These are phyloP conservation scores for Pisolithus thermaeus DNA, from an alignment of 1,284 basidiomycete species.

Conservation along the genomic window DNA sequence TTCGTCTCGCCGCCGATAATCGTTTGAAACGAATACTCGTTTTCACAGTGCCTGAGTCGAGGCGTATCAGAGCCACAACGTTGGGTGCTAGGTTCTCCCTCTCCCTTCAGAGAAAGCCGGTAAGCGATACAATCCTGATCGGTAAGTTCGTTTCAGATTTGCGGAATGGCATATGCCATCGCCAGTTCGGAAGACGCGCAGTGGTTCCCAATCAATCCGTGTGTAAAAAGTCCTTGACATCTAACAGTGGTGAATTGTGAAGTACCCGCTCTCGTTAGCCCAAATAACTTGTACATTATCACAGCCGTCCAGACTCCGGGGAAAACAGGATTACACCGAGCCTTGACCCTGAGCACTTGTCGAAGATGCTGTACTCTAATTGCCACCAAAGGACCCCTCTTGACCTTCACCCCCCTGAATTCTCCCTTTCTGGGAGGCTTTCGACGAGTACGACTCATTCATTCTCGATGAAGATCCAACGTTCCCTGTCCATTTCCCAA, in stretches of 20 bases:
- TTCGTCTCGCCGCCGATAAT: slow-evolving; percentile 24
- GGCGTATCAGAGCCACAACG: neutral
- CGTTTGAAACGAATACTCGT: neutral
- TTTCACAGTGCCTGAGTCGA: neutral
- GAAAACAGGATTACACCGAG: no score
- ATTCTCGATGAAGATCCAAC: neutral
- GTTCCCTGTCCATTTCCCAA: neutral
- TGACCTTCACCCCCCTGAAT: neutral
- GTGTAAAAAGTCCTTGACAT: no score
- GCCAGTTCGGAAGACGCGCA: no score
- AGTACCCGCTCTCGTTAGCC: no score
- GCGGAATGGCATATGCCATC: no score
- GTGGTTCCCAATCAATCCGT: no score
- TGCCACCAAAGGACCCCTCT: neutral
- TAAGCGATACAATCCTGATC: neutral
- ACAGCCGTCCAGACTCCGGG: no score
- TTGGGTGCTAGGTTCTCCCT: neutral
- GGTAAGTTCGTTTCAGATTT: no score
- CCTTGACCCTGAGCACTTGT: neutral
- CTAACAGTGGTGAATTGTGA: no score
- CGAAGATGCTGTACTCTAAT: neutral
- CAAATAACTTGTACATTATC: no score
- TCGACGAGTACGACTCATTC: neutral
- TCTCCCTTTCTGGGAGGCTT: neutral
- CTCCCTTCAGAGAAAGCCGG: neutral